These are phyloP conservation scores for Arthrobotrys sinensis DNA, from an alignment of 2,329 filamentous ascomycete genomes.

Conservation along the genomic window DNA sequence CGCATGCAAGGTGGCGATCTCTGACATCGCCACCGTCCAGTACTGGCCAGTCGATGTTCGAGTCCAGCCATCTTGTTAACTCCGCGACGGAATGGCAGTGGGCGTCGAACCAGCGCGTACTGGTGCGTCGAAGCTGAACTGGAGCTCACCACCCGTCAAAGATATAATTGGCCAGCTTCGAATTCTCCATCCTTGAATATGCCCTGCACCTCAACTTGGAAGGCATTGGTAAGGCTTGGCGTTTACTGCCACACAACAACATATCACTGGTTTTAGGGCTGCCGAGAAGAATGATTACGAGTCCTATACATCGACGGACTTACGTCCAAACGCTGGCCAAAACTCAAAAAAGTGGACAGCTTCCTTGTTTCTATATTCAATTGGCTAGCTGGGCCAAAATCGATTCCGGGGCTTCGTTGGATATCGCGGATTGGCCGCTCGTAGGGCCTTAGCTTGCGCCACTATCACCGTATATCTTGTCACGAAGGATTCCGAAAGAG, in stretches of 20 bases:
- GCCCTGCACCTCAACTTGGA: constrained; percentile 17
- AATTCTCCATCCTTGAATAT: constrained; percentile 5
- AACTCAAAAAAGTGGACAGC: not conserved
- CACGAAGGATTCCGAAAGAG: constrained; percentile 8
- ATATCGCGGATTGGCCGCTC: not conserved
- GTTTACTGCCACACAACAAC: constrained; percentile 11
- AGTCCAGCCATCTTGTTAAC: not conserved
- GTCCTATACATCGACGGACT: constrained; percentile 13
- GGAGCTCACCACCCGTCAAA: constrained; percentile 13
- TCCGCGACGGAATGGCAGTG: not conserved
- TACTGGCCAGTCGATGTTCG: not conserved
- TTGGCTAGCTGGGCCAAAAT: not conserved
- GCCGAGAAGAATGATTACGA: constrained; percentile 15
- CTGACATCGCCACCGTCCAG: not conserved
- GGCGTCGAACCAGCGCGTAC: constrained; percentile 1
- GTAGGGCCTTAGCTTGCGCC: constrained; percentile 7
- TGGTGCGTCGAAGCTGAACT: not conserved
- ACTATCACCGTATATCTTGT: constrained; percentile 13
- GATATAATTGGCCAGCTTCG: constrained; percentile 8
- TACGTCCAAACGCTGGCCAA: not conserved
- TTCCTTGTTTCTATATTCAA: not conserved
- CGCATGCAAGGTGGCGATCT: constrained; percentile 4
- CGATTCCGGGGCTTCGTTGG: not conserved
- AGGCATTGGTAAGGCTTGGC: constrained; percentile 11
- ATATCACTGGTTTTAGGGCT: not conserved